These are phyloP conservation scores for Beta corolliflora DNA, from an alignment of 179 eudicot genomes.

Conservation along the genomic window DNA sequence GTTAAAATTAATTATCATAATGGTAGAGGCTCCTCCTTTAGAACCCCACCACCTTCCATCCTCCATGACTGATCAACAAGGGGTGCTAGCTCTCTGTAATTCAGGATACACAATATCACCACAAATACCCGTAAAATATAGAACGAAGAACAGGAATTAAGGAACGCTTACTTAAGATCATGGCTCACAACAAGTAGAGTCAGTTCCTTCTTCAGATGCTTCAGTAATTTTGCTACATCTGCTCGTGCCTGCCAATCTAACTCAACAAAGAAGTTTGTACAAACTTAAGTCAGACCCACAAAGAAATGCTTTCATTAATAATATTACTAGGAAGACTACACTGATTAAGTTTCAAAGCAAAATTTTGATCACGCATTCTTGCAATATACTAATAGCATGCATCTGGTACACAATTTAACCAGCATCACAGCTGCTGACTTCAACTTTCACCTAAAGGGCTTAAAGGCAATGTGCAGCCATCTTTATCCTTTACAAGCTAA, in stretches of 20 bases:
- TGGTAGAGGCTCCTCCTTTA: conserved; percentile 67
- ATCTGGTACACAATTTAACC: neutral
- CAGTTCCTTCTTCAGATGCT: conserved; percentile 73
- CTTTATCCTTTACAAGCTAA: neutral
- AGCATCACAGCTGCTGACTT: neutral
- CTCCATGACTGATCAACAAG: conserved; percentile 91
- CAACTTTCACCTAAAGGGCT: neutral
- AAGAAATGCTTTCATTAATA: neutral
- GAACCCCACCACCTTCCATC: conserved; percentile 87
- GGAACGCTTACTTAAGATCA: conserved; percentile 76
- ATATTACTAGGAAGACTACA: conserved; percentile 8
- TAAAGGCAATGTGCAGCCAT: conserved; percentile 1
- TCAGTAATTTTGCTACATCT: conserved; percentile 84
- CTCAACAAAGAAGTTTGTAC: conserved; percentile 18
- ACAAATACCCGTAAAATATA: conserved; percentile 3
- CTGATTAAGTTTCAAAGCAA: neutral
- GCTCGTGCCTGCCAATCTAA: conserved; percentile 99
- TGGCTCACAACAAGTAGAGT: conserved; percentile 96
- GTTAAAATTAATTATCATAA: conserved; percentile 32
- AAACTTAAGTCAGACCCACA: conserved; percentile 19
- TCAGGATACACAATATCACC: conserved; percentile 21
- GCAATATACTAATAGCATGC: neutral
- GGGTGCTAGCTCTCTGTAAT: conserved; percentile 73
- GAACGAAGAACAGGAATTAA: conserved; percentile 9
- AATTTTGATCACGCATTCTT: neutral